Base-by-base conservation (phyloP, 2,329 filamentous ascomycete genomes). In the Paecilomyces fulvus region DNA sequence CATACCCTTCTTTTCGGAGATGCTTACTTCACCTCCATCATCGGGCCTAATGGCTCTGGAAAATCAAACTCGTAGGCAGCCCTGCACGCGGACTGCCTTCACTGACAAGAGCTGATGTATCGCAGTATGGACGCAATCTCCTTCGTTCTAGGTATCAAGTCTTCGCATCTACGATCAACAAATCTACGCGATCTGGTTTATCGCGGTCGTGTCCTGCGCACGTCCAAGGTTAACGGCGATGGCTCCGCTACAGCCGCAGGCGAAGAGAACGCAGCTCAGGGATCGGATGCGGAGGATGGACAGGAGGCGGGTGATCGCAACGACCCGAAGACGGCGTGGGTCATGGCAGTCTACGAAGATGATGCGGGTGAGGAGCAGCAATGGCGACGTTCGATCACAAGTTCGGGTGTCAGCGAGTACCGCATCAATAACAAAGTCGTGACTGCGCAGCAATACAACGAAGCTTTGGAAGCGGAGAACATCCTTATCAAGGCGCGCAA, bases 281-380 rank as follows among this genome's bases (percentile, higher is more conserved):
- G 81, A 20, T 80, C 79, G 31, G 83, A 86, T 54, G 84, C 82
- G 33, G 79, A 83, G 33, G 82, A 87, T 61, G 81, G 84, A 55
- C 81, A 85, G n/a, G 72, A 73, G 51, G 56, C 63, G 37, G 86
- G 83, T 33, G 67, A 81, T 65, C 76, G 73, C 63, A 83, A 85
- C 61, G 92, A 99, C 65, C 94, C 94, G 0, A 94, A 92, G 71
- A 94, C 87, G 2, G 95, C 94, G 2, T 99, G 92, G 92, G 95
- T 99, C 12, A 97, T 96, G 91, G 94, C 94, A 30, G 92, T 99
- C 14, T 99, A 97, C 73, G 92, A 96, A 70, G 94, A 99, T 68
- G 94, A 99, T 70, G 91, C 91, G 1, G 92, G 91, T 51, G 90
- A 96, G 67, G 90, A 95, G 72, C 92, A 96, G 69, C 86, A 87